Evolutionary conservation across 306 rosid species (phyloP), one percentile per base, ranked within the genome.

Genomic region (Prunus mongolica): DNA sequence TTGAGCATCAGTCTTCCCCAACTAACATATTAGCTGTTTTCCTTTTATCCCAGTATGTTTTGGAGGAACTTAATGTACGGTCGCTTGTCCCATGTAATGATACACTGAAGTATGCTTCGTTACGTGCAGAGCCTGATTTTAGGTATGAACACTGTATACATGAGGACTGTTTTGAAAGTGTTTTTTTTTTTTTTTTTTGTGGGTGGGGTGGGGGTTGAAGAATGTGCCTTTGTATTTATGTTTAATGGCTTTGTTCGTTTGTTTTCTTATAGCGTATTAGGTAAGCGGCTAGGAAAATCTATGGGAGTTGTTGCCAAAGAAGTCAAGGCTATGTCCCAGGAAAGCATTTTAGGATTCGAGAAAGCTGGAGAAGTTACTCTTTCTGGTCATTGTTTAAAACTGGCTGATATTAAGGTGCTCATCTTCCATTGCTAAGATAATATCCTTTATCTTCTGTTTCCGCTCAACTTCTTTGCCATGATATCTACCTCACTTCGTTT

Each of bases 91-190:
- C 98, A 72, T 94, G 98, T 75, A 85, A 87, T 65, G 96, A 95
- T 86, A 90, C 96, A 3, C 81, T 91, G 76, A 90, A 90, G 83
- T 95, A 95, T 80, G 79, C 98, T 65, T 90, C 93, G 51, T 79
- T 95, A 56, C 96, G 97, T 61, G 97, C 97, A 1, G 98, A 90
- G 72, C 97, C 97, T 4, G 98, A 95, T 74, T 95, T 92, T 72
- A 95, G 98, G 98, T 92, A 90, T 60, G 76, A 20, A 11, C 10
- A 56, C 16, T 49, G 18, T 49, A 15, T 13, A 12, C 62, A 22
- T 56, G 62, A 10, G 62, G 62, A 56, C 20, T 11, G 1, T 20
- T 20, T 56, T 51, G 34, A 74, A 71, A 68, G 76, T 15, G 30
- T 62, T 64, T 38, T 62, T 64, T 77, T 64, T 66, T 44, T 24